Evolutionary conservation across 2,329 filamentous ascomycete species (phyloP).

Genomic region (Davidsoniella neocaledoniae): DNA sequence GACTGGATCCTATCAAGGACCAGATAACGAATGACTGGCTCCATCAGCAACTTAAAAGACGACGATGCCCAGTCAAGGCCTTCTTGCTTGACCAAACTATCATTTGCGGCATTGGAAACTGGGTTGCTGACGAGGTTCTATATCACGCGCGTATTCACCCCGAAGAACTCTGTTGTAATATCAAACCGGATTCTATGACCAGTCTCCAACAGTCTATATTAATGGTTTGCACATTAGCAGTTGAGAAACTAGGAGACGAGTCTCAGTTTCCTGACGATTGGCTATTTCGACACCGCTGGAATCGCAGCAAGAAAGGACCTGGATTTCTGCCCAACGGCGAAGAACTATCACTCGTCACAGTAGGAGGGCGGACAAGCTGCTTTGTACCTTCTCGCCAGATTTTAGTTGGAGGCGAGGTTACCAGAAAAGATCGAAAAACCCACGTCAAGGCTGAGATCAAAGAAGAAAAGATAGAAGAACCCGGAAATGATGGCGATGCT

Average conservation of each 20-base stretch:
- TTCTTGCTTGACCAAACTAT: constrained; percentile 74
- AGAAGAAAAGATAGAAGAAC: constrained; percentile 10
- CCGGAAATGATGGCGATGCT: too few relatives aligned
- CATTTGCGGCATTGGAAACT: constrained; percentile 89
- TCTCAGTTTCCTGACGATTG: constrained; percentile 71
- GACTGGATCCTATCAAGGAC: constrained; percentile 81
- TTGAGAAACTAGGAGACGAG: constrained; percentile 65
- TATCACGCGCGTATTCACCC: constrained; percentile 82
- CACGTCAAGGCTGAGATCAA: constrained; percentile 19
- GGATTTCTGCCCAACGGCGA: constrained; percentile 63
- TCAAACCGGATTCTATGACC: constrained; percentile 33
- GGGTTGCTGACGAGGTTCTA: constrained; percentile 89
- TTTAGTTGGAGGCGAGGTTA: background rate
- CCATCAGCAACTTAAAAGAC: constrained; percentile 48
- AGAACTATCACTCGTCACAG: constrained; percentile 70
- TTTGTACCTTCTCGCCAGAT: constrained; percentile 64
- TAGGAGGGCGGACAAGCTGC: constrained; percentile 82
- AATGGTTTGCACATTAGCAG: constrained; percentile 64
- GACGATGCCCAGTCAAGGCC: constrained; percentile 78
- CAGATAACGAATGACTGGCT: constrained; percentile 64
- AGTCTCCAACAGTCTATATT: constrained; percentile 56
- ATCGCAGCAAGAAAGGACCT: constrained; percentile 65
- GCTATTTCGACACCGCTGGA: constrained; percentile 80
- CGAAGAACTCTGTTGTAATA: constrained; percentile 79
- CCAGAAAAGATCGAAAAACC: background rate